Base-by-base conservation (phyloP, 2,329 filamentous ascomycete species). In the Phyllachora maydis region DNA sequence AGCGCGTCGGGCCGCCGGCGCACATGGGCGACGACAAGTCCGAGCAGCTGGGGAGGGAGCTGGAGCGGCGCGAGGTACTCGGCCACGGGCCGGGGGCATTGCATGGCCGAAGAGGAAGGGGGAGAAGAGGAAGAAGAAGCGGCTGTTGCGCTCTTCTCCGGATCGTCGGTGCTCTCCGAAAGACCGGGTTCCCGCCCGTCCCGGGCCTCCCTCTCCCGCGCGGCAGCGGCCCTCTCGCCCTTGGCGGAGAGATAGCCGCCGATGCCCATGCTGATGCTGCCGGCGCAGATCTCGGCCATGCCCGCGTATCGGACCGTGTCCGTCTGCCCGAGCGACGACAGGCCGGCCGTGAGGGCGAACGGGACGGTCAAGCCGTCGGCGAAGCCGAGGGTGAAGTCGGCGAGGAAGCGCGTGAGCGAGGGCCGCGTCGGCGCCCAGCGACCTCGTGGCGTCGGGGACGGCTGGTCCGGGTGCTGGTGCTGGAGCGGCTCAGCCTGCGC, bases 321-420 rank as follows among this genome's bases (percentile, higher is more conserved):
- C n/a, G 64, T 61, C 26, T 61, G 52, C 3, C 65, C 65, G 8
- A 72, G 47, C 4, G 59, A 59, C n/a, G 60, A 64, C 3, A 81
- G 51, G 4, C 74, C 73, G 1, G 74, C 72, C 0, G 72, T 78
- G 8, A 79, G 50, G 12, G 74, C 74, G 35, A 81, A 79, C 0
- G 74, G 74, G 0, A 79, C 74, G 0, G 73, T 79, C 28, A 81
- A 50, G 9, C 74, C 74, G 46, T 81, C 74, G 0, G 73, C 67
- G 31, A 79, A 66, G 13, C 74, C 74, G 30, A 79, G 25, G 10
- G 25, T 26, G 21, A 26, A 26, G 17, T 26, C 25, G 19, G 25
- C 25, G 5, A 26, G 25, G 14, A 26, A 26, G 3, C 21, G 21
- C 8, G 25, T 9, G 13, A 14, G 21, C 6, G 21, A 19, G 4